Evolutionary conservation across 139 green algal genomes (phyloP).

Genomic region (Pleodorina starrii): DNA sequence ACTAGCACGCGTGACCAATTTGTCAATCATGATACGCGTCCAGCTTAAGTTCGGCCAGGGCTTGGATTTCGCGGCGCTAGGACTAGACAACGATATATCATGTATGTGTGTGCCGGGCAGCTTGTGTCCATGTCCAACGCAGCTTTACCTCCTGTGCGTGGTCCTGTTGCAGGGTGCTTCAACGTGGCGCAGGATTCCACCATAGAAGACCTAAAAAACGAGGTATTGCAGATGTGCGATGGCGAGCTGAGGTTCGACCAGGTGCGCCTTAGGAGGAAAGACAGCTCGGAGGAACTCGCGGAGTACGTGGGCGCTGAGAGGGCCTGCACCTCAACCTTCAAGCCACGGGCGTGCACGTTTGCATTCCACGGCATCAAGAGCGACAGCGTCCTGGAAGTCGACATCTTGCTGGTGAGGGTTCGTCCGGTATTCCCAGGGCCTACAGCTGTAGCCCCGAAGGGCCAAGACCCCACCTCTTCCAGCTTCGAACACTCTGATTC

Average conservation of each 20-base stretch:
- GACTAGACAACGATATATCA: neutral
- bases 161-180: neutral
- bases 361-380: neutral
- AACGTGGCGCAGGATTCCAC: neutral
- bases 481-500: too few relatives aligned
- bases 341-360: neutral
- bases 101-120: too few relatives aligned
- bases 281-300: neutral
- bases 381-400: neutral
- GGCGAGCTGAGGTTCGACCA: neutral
- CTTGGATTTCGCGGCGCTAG: neutral
- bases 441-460: neutral
- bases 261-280: neutral
- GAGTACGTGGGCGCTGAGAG: neutral
- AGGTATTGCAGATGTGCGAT: neutral
- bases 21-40: neutral
- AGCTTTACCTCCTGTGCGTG: neutral
- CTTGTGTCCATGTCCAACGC: neutral
- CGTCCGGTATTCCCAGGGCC: neutral
- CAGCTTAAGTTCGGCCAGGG: neutral
- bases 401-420: slow-evolving; percentile 7
- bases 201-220: neutral
- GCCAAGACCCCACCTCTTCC: neutral
- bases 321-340: neutral
- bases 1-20: too few relatives aligned